These are phyloP conservation scores for Xylaria sp. DNA, from an alignment of 2,329 filamentous ascomycete species.

Conservation along the genomic window DNA sequence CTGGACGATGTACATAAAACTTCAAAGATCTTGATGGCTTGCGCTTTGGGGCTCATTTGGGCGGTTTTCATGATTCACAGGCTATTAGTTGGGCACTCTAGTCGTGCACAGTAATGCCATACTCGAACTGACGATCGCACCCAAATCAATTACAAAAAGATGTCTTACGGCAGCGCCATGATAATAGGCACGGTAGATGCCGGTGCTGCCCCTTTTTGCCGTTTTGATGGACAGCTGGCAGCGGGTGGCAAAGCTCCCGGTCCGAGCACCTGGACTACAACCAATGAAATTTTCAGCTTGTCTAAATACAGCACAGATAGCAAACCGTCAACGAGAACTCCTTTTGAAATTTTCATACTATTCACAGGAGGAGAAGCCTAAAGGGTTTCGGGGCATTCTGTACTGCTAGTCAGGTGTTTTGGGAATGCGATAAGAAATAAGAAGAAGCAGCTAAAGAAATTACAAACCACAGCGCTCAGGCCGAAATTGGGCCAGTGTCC, in stretches of 20 bases:
- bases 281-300: background rate
- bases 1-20: background rate
- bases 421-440: background rate
- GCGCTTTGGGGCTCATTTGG: background rate
- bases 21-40: background rate
- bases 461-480: background rate
- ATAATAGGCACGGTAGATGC: background rate
- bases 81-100: background rate
- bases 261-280: background rate
- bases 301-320: background rate
- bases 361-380: background rate
- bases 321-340: background rate
- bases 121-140: background rate
- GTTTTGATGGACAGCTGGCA: constrained; percentile 10
- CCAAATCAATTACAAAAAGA: background rate
- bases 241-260: constrained; percentile 5
- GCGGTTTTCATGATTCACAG: background rate
- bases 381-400: too few species aligned
- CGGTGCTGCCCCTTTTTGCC: background rate
- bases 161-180: background rate
- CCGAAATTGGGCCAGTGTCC: background rate
- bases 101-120: background rate
- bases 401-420: too few species aligned
- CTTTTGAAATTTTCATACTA: background rate
- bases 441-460: background rate